Base-by-base conservation (phyloP, 345 rosid species). In the Turnera subulata region DNA sequence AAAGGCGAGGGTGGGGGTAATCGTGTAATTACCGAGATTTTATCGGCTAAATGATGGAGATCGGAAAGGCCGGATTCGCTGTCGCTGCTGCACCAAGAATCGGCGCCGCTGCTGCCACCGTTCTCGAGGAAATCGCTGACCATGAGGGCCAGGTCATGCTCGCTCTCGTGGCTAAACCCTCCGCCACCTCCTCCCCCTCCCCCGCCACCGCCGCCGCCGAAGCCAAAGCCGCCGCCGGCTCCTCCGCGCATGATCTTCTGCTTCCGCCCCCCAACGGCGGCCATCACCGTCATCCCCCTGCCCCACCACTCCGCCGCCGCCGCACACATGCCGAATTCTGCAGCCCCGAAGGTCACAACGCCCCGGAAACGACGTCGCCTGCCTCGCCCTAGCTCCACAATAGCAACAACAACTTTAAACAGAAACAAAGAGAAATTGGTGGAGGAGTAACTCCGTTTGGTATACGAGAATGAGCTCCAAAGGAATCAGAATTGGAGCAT, bases 81-180 rank as follows among this genome's bases (percentile, higher is more conserved):
- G 45, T 92, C 95, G 81, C 91, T 92, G 71, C 95, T 92, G 15
- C 83, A 83, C 82, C 80, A 79, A 2, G 93, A 83, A 24, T 81
- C 84, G 9, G 73, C 67, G 6, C 82, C 84, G 59, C 66, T 74
- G 71, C 84, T 79, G 16, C 80, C 86, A 1, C 85, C 84, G 63
- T 78, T 82, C 67, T 92, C 98, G 51, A 86, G 48, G 62, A 92
- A 88, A 75, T 92, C 91, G 50, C 84, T 79, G 32, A 92, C 96
- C 92, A 92, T 80, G 11, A 84, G 72, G 11, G 89, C 98, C 70
- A 89, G 72, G 71, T 92, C 98, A 47, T 69, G 85, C 73, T 92
- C 96, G 74, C 96, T 82, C 62, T 92, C 96, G 53, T 82, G 80
- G 77, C 92, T 88, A 6, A 78, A 90, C 16, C 79, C 84, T 51